Percentiles rank a stretch among this genome's conserved stretches.
Conservation (phyloP, 441 rosid species). For the Codiaeum variegatum region DNA sequence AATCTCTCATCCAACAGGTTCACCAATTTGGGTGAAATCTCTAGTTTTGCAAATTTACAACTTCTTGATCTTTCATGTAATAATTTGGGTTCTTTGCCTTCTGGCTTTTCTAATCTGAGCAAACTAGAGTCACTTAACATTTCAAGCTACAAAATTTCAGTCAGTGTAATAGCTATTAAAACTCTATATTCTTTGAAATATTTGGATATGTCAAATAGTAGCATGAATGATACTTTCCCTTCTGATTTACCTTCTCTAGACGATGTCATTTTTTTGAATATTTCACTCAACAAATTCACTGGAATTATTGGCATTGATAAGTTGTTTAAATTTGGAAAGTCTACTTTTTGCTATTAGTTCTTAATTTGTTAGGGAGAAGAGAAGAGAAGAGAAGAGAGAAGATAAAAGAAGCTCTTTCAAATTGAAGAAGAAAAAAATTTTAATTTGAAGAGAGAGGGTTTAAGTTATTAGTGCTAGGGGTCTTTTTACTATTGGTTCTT, state of each 20-base stretch:
- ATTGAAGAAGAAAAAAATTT: too few species aligned
- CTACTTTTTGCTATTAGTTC: too few species aligned
- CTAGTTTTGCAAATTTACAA: conserved; percentile 46
- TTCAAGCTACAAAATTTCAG: conserved; percentile 59
- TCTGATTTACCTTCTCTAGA: conserved; percentile 60
- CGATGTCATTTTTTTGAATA: conserved; percentile 48
- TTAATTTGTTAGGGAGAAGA: too few species aligned
- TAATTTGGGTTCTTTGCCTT: conserved; percentile 42
- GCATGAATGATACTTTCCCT: conserved; percentile 66
- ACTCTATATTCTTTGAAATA: conserved; percentile 42
- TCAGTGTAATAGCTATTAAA: conserved; percentile 45
- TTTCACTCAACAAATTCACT: conserved; percentile 64
- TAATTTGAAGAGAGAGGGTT: too few species aligned
- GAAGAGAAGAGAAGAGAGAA: too few species aligned
- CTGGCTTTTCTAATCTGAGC: conserved; percentile 45
- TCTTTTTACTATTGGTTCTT: too few species aligned
- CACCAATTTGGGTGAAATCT: conserved; percentile 47
- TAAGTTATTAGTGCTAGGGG: too few species aligned
- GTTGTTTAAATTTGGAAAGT: conserved; percentile 52
- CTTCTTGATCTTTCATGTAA: conserved; percentile 63
- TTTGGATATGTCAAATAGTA: conserved; percentile 68
- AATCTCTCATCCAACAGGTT: conserved; percentile 78
- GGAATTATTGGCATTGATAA: conserved; percentile 39
- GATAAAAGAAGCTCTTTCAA: too few species aligned
- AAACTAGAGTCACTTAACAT: conserved; percentile 47